Evolutionary conservation across 1,284 basidiomycete genomes (phyloP).

Genomic region (Leccinum fallax): DNA sequence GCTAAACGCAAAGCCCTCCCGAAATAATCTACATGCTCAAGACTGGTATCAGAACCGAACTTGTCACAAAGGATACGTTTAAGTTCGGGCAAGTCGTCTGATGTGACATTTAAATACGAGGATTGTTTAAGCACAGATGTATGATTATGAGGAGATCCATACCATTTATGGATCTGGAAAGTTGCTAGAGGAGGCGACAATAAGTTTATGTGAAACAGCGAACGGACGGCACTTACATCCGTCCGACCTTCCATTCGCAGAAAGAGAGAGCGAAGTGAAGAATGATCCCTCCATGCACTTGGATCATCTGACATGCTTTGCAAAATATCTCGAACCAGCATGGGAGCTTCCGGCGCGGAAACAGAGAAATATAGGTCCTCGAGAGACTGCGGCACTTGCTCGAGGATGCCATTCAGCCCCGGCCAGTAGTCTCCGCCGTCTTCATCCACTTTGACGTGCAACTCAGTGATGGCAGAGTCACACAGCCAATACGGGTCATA

Average conservation of each 20-base stretch:
- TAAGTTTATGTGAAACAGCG: neutral
- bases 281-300: neutral
- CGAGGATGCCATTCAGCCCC: too few relatives aligned
- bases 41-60: neutral
- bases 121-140: neutral
- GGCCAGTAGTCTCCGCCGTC: neutral
- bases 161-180: neutral
- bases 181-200: neutral
- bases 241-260: neutral
- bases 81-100: neutral
- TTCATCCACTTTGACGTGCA: neutral
- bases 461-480: too few relatives aligned
- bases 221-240: neutral
- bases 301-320: neutral
- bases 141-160: neutral
- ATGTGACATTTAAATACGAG: neutral
- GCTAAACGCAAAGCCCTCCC: neutral
- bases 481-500: too few relatives aligned
- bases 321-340: too few relatives aligned
- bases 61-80: neutral
- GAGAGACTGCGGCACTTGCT: too few relatives aligned
- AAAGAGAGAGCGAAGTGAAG: neutral
- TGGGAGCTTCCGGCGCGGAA: too few relatives aligned
- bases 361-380: too few relatives aligned
- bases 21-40: neutral